phyloP scores from a whole-genome alignment of 2,329 filamentous ascomycete genomes.

The Calonectria multiphialidica region DNA sequence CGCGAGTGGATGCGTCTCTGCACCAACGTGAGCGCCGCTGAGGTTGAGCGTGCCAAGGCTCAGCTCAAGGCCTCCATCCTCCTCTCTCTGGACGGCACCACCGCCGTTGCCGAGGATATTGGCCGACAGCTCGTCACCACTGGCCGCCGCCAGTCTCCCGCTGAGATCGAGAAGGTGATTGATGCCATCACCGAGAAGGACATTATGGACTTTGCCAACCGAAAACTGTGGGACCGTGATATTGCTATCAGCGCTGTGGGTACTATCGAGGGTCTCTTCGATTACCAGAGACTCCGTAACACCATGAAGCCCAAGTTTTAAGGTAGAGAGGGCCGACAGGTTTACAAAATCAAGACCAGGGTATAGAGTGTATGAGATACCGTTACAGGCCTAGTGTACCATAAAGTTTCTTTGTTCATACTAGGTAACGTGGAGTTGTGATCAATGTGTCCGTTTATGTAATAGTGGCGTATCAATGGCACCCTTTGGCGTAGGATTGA shows the following conservation, averaged over 20 bases:
- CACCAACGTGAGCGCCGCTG: constrained; percentile 86
- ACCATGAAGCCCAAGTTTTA: constrained; percentile 88
- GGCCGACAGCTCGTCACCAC: constrained; percentile 98
- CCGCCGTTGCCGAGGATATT: constrained; percentile 97
- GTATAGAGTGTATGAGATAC: constrained; percentile 70
- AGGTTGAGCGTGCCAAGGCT: constrained; percentile 98
- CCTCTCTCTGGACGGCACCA: constrained; percentile 96
- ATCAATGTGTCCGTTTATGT: constrained; percentile 37
- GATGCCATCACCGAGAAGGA: constrained; percentile 93
- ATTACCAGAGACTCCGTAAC: constrained; percentile 83
- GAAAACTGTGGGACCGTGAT: constrained; percentile 98
- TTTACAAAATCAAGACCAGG: constrained; percentile 54
- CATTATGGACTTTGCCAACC: constrained; percentile 95
- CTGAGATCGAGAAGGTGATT: constrained; percentile 94
- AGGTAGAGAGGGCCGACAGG: constrained; percentile 45
- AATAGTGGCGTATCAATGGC: neutral
- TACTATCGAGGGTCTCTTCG: constrained; percentile 86
- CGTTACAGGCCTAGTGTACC: constrained; percentile 66
- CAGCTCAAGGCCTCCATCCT: constrained; percentile 99
- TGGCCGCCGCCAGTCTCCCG: constrained; percentile 88
- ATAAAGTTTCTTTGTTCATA: constrained; percentile 61
- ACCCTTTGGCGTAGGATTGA: neutral
- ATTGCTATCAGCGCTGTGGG: constrained; percentile 94
- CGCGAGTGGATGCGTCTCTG: constrained; percentile 98
- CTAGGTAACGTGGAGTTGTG: constrained; percentile 48